Evolutionary conservation across 106 monocot genomes (phyloP).

Genomic region (Platanthera zijinensis): DNA sequence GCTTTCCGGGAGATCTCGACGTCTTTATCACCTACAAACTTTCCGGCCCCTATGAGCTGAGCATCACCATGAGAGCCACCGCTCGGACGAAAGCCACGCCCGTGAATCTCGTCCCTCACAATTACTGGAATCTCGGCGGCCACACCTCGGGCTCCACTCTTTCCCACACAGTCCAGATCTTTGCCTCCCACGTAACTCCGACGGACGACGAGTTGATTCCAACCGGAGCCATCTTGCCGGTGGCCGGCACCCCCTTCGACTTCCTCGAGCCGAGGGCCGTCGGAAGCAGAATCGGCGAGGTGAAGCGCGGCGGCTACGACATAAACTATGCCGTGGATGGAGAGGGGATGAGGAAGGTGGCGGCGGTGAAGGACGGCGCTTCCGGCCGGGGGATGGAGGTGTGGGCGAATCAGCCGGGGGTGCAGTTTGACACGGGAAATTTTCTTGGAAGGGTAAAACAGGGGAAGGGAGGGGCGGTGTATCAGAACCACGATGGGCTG

Average conservation of each 20-base stretch:
- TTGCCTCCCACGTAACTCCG: constrained; percentile 38
- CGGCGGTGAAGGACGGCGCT: constrained; percentile 28
- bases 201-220: constrained; percentile 26
- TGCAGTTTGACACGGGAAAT: constrained; percentile 82
- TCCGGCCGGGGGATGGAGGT: constrained; percentile 55
- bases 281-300: constrained; percentile 34
- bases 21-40: constrained; percentile 84
- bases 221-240: constrained; percentile 18
- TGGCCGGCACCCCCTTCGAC: constrained; percentile 32
- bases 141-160: constrained; percentile 47
- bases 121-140: constrained; percentile 83
- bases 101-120: constrained; percentile 69
- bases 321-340: constrained; percentile 48
- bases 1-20: constrained; percentile 82
- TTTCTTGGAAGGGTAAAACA: constrained; percentile 18
- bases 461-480: constrained; percentile 55
- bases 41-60: constrained; percentile 29
- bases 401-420: constrained; percentile 62
- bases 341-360: constrained; percentile 57
- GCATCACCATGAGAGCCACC: constrained; percentile 37
- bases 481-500: constrained; percentile 37
- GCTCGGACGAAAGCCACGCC: constrained; percentile 42
- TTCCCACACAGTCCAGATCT: constrained; percentile 49
- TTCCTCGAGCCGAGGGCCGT: constrained; percentile 17
- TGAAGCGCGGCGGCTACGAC: constrained; percentile 49